Base-by-base conservation (phyloP, 164 flowering plant species). In the Litsea cubeba region DNA sequence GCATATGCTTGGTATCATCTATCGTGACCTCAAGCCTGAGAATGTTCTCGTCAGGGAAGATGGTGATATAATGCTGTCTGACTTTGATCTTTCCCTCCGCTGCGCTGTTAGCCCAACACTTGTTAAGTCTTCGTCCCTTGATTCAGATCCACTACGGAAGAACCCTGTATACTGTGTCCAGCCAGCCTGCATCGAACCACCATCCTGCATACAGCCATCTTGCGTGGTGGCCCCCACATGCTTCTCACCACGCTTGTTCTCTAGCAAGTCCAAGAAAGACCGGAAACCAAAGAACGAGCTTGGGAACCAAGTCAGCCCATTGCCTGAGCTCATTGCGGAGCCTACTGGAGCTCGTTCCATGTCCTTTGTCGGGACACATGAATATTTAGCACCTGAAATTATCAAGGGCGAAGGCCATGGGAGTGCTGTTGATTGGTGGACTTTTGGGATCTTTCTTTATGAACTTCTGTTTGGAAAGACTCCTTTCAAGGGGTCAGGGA, bases 341-440 rank as follows among this genome's bases (percentile, higher is more conserved):
- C 98, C 98, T 57, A 91, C 94, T 5, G 88, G 85, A 26, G 96
- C 98, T 17, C 87, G 96, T 35, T 93, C 98, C 0, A 91, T 93
- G 98, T 93, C 98, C 24, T 93, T 93, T 82, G 95, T 93, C 40
- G 97, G 98, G 40, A 93, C 98, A 20, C 98, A 93, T 66, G 98
- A 93, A 74, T 93, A 93, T 76, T 76, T 93, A 71, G 98, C 98
- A 2, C 98, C 98, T 12, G 96, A 93, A 80, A 93, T 93, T 54
- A 90, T 93, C 79, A 93, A 91, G 81, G 98, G 98, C 32, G 97
- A 94, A 78, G 98, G 98, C 24, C 98, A 94, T 81, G 98, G 97
- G 50, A 91, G 95, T 82, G 94, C 97, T 20, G 98, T 94, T 1
- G 98, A 94, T 80, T 94, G 98, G 98, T 94, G 98, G 98, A 90